Evolutionary conservation across 306 rosid species (phyloP).

Genomic region (Lupinus albus): DNA sequence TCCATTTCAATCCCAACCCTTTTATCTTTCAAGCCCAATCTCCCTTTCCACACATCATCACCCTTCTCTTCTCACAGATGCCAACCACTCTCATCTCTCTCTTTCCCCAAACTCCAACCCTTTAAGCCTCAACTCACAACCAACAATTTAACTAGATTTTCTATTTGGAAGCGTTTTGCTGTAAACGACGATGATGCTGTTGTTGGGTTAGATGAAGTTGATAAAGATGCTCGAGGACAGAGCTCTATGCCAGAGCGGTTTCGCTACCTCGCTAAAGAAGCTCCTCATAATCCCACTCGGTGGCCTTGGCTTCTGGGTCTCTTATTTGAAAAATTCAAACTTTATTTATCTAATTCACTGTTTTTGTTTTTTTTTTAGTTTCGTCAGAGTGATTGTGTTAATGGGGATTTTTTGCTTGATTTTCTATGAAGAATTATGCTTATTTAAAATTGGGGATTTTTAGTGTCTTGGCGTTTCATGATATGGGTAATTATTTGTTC

Average conservation of each 20-base stretch:
- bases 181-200: slow-evolving; percentile 31
- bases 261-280: slow-evolving; percentile 68
- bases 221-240: slow-evolving; percentile 55
- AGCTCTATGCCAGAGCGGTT: slow-evolving; percentile 87
- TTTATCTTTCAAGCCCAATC: slow-evolving; percentile 47
- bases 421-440: not conserved
- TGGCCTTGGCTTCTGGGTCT: slow-evolving; percentile 89
- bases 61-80: slow-evolving; percentile 38
- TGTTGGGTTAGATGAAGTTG: slow-evolving; percentile 51
- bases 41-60: slow-evolving; percentile 19
- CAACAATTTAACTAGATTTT: slow-evolving; percentile 31
- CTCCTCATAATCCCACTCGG: slow-evolving; percentile 65
- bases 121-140: slow-evolving; percentile 33
- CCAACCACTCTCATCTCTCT: slow-evolving; percentile 33
- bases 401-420: not conserved
- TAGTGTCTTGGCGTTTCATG: slow-evolving; percentile 2
- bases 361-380: not conserved
- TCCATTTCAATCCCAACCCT: slow-evolving; percentile 50
- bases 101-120: slow-evolving; percentile 41
- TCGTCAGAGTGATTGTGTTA: not conserved
- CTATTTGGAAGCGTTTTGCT: slow-evolving; percentile 44
- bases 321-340: slow-evolving; percentile 5
- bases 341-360: slow-evolving; percentile 11
- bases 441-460: not conserved
- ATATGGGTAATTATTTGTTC: slow-evolving; percentile 14